Percentiles rank a stretch among this genome's conserved stretches.
These are phyloP conservation scores for Cytauxzoon felis DNA, from an alignment of 169 alveolate genomes.

Conservation along the genomic window DNA sequence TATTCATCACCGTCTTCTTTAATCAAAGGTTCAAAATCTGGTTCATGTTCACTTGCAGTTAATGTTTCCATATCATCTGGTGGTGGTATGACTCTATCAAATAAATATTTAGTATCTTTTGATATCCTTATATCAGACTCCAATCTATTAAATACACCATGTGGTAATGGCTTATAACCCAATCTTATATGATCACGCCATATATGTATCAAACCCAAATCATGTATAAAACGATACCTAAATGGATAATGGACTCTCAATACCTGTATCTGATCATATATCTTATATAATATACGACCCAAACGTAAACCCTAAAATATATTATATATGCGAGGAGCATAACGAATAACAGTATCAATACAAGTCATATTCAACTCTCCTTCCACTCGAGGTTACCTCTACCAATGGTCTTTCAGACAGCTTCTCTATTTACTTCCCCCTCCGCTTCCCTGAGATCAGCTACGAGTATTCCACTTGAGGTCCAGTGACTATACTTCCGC, in stretches of 20 bases:
- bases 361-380: no score
- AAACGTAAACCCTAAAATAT: slow-evolving; percentile 59
- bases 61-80: slow-evolving; percentile 3
- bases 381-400: no score
- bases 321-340: no score
- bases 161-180: slow-evolving; percentile 56
- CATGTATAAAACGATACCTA: slow-evolving; percentile 50
- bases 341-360: no score
- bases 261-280: slow-evolving; percentile 57
- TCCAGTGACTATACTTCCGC: no score
- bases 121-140: slow-evolving; percentile 9
- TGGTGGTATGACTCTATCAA: slow-evolving; percentile 5
- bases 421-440: no score
- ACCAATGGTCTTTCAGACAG: no score
- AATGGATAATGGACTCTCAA: slow-evolving; percentile 34
- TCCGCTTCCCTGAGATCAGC: no score
- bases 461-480: no score
- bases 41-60: no score
- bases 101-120: slow-evolving; percentile 30
- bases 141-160: neutral
- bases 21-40: no score
- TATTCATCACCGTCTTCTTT: no score
- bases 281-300: slow-evolving; percentile 55
- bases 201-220: slow-evolving; percentile 25
- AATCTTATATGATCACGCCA: slow-evolving; percentile 10